phyloP scores from a whole-genome alignment of 371 early-diverging fungal genomes.

The Coemansia sp. region DNA sequence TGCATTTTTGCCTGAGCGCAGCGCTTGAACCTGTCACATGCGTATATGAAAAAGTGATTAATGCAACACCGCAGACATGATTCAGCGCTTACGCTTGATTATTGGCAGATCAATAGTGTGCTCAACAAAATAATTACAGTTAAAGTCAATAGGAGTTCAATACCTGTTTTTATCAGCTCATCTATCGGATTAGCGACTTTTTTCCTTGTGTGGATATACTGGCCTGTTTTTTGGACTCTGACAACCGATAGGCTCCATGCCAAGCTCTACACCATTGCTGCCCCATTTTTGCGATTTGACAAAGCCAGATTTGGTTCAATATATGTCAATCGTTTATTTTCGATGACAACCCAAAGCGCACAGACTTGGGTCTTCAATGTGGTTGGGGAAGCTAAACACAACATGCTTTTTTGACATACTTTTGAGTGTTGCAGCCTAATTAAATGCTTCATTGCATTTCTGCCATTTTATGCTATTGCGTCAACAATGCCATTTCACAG shows the following conservation, averaged over 20 bases:
- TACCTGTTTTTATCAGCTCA: background rate
- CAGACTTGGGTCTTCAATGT: no score
- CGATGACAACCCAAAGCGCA: no score
- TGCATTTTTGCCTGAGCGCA: background rate
- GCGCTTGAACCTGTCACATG: background rate
- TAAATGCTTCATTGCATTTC: background rate
- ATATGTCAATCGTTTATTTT: no score
- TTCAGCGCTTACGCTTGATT: background rate
- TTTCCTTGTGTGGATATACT: background rate
- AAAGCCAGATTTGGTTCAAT: no score
- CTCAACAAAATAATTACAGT: background rate
- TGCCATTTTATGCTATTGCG: background rate
- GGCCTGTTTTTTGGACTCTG: background rate
- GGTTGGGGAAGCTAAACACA: no score
- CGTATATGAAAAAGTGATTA: constrained; percentile 3
- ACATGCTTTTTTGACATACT: background rate
- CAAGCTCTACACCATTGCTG: background rate
- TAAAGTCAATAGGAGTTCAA: background rate
- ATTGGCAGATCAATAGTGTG: constrained; percentile 1
- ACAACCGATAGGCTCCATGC: background rate
- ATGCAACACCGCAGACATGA: background rate
- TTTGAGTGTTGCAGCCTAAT: background rate
- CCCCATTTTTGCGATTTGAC: background rate
- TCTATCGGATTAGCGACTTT: background rate
- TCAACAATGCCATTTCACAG: background rate